phyloP scores from a whole-genome alignment of 2,329 filamentous ascomycete species.

The Bipolaris gigantea region DNA sequence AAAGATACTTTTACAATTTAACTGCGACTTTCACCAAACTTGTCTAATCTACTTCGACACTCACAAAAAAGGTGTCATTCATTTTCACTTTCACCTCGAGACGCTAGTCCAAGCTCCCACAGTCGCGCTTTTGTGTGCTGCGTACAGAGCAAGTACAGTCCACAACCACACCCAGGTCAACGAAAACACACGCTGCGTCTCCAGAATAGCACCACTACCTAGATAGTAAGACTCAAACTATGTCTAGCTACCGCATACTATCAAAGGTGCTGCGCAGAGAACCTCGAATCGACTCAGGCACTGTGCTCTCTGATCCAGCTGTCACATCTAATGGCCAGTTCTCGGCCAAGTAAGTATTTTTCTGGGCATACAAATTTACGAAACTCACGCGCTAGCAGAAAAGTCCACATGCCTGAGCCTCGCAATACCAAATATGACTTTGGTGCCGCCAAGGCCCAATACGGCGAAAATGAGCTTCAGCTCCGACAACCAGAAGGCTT shows the following conservation, averaged over 20 bases:
- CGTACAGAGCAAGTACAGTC: background rate
- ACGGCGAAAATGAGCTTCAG: conserved; percentile 1
- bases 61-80: background rate
- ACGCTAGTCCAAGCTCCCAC: background rate
- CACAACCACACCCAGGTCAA: background rate
- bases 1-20: background rate
- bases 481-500: conserved; percentile 10
- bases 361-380: background rate
- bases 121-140: background rate
- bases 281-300: conserved; percentile 6
- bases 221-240: background rate
- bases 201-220: background rate
- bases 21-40: background rate
- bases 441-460: conserved; percentile 1
- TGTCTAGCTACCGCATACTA: background rate
- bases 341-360: background rate
- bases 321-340: background rate
- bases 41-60: background rate
- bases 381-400: conserved; percentile 2
- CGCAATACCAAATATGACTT: background rate
- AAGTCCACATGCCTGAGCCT: background rate
- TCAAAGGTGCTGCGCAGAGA: background rate
- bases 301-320: conserved; percentile 5
- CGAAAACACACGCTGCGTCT: background rate
- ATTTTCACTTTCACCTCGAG: conserved; percentile 6